These are phyloP conservation scores for Schrenkiella parvula DNA, from an alignment of 345 rosid genomes.

Conservation along the genomic window DNA sequence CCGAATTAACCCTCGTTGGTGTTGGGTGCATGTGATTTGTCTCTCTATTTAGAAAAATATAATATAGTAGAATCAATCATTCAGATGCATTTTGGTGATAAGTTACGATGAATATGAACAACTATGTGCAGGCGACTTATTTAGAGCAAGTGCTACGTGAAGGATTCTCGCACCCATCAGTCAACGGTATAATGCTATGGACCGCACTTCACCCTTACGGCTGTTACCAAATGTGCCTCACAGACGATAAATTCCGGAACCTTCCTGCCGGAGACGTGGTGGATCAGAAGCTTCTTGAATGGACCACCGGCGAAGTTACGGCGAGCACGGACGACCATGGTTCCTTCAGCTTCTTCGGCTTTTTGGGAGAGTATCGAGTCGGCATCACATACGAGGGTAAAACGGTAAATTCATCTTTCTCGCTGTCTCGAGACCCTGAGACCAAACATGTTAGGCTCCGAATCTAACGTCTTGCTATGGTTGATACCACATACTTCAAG, in stretches of 20 bases:
- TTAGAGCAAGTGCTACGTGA: conserved; percentile 75
- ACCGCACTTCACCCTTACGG: conserved; percentile 70
- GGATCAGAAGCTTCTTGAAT: conserved; percentile 54
- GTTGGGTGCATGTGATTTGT: too few relatives aligned
- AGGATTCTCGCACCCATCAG: conserved; percentile 81
- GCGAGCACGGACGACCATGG: conserved; percentile 53
- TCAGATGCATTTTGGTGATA: neutral
- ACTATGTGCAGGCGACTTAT: conserved; percentile 43
- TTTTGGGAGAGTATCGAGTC: conserved; percentile 61
- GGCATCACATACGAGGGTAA: conserved; percentile 31
- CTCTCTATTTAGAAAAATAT: too few relatives aligned
- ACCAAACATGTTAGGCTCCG: conserved; percentile 55
- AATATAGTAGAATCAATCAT: neutral
- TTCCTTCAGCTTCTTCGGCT: conserved; percentile 59
- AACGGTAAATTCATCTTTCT: conserved; percentile 45
- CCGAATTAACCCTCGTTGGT: too few relatives aligned
- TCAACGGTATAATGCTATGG: conserved; percentile 87
- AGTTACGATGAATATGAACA: neutral
- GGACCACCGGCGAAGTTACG: conserved; percentile 44
- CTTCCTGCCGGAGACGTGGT: conserved; percentile 75
- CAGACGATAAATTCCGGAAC: conserved; percentile 47
- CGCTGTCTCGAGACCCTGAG: conserved; percentile 42
- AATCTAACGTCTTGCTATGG: conserved; percentile 5
- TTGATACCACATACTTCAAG: neutral
- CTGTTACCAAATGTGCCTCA: conserved; percentile 88